phyloP scores from a whole-genome alignment of 495 filamentous ascomycete species.

The Penicillium manginii region DNA sequence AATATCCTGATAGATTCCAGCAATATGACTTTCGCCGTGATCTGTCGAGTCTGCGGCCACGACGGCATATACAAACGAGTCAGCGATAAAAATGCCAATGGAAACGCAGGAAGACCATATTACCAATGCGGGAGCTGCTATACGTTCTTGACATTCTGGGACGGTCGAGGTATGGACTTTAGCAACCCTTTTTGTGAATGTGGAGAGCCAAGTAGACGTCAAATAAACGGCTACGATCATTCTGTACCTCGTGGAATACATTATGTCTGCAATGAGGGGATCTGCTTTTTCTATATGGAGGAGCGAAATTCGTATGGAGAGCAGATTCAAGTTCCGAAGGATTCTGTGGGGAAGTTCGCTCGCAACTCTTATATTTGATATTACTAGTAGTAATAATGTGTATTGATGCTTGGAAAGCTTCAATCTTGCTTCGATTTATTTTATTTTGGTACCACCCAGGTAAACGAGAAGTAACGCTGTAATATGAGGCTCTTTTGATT shows the following conservation, averaged over 20 bases:
- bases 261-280: constrained; percentile 15
- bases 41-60: neutral
- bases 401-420: neutral
- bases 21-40: neutral
- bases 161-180: constrained; percentile 7
- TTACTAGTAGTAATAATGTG: neutral
- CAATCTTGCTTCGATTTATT: neutral
- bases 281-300: constrained; percentile 10
- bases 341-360: neutral
- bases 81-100: constrained; percentile 4
- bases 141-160: constrained; percentile 11
- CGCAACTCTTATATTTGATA: neutral
- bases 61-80: neutral
- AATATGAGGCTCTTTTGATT: no score
- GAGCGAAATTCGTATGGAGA: neutral
- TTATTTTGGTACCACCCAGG: neutral
- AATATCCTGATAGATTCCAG: neutral
- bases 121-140: constrained; percentile 8
- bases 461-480: no score
- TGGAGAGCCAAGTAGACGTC: constrained; percentile 7
- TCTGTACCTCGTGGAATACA: constrained; percentile 6
- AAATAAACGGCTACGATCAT: neutral
- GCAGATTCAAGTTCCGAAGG: neutral
- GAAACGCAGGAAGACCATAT: constrained; percentile 15
- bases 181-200: constrained; percentile 12